These are phyloP conservation scores for Aspergillus tamarii DNA, from an alignment of 2,329 filamentous ascomycete genomes.

Conservation along the genomic window DNA sequence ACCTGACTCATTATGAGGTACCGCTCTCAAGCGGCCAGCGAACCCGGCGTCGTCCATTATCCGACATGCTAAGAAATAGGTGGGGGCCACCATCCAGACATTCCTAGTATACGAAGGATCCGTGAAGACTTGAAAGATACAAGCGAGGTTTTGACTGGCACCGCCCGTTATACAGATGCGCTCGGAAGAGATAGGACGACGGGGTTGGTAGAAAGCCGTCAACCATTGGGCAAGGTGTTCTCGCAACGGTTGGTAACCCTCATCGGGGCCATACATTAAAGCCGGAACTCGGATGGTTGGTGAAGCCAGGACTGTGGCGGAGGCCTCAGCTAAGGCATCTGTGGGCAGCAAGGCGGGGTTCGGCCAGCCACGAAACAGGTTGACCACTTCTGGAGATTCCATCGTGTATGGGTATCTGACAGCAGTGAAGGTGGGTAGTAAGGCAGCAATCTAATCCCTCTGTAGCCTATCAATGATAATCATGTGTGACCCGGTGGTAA, in stretches of 20 bases:
- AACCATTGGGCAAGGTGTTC: slow-evolving; percentile 73
- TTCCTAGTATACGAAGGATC: slow-evolving; percentile 75
- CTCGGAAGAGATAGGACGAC: slow-evolving; percentile 50
- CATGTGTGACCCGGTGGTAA: background rate
- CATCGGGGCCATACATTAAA: slow-evolving; percentile 79
- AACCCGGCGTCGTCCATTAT: slow-evolving; percentile 85
- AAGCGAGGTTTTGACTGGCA: slow-evolving; percentile 80
- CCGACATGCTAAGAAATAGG: slow-evolving; percentile 82
- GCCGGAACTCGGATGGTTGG: slow-evolving; percentile 62
- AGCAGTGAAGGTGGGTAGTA: background rate
- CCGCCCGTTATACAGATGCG: slow-evolving; percentile 83
- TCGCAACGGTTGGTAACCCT: slow-evolving; percentile 72
- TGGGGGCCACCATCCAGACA: slow-evolving; percentile 80
- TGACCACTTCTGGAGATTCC: slow-evolving; percentile 32
- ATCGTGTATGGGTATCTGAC: background rate
- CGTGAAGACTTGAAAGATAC: slow-evolving; percentile 76
- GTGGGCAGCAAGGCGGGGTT: slow-evolving; percentile 67
- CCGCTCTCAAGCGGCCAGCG: slow-evolving; percentile 64
- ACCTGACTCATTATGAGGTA: slow-evolving; percentile 78
- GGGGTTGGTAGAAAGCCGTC: slow-evolving; percentile 60
- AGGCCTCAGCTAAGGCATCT: slow-evolving; percentile 62
- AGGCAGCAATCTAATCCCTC: background rate
- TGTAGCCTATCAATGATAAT: background rate
- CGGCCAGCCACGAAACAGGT: slow-evolving; percentile 52
- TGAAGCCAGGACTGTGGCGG: slow-evolving; percentile 64